Evolutionary conservation across 225 moss, liverwort and hornwort genomes (phyloP).

Genomic region (Takakia lepidozioides): DNA sequence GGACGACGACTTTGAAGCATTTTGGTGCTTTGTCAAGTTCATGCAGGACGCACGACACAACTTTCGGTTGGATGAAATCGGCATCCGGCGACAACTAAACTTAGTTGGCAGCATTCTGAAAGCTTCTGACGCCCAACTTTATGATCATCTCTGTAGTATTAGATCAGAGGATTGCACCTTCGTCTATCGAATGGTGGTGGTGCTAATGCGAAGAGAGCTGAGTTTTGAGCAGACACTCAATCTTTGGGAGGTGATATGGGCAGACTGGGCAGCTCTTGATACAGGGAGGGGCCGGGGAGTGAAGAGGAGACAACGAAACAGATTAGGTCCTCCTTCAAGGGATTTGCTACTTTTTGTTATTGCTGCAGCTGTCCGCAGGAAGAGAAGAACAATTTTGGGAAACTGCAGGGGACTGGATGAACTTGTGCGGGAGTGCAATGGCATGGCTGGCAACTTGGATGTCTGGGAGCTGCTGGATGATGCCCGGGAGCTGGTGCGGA

Average conservation of each 20-base stretch:
- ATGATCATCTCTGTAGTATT: conserved; percentile 53
- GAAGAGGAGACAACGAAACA: conserved; percentile 23
- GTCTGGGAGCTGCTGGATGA: conserved; percentile 89
- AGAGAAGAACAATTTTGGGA: conserved; percentile 68
- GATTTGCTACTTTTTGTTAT: conserved; percentile 79
- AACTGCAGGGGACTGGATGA: conserved; percentile 82
- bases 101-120: conserved; percentile 62
- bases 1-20: conserved; percentile 74
- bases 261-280: conserved; percentile 82
- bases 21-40: conserved; percentile 96
- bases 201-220: conserved; percentile 87
- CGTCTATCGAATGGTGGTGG: conserved; percentile 92
- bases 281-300: conserved; percentile 9
- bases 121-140: conserved; percentile 56
- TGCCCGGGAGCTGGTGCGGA: conserved; percentile 52
- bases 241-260: conserved; percentile 99
- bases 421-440: conserved; percentile 80
- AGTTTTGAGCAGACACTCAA: conserved; percentile 92
- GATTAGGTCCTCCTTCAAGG: conserved; percentile 65
- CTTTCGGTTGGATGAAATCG: conserved; percentile 82
- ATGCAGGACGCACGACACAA: conserved; percentile 87
- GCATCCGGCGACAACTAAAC: conserved; percentile 78
- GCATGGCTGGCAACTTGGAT: conserved; percentile 85
- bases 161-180: conserved; percentile 89
- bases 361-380: conserved; percentile 75